A percentile compares a stretch with the other conserved stretches of the same genome.
phyloP scores from a whole-genome alignment of 257 asterid species.

The Mentha longifolia region DNA sequence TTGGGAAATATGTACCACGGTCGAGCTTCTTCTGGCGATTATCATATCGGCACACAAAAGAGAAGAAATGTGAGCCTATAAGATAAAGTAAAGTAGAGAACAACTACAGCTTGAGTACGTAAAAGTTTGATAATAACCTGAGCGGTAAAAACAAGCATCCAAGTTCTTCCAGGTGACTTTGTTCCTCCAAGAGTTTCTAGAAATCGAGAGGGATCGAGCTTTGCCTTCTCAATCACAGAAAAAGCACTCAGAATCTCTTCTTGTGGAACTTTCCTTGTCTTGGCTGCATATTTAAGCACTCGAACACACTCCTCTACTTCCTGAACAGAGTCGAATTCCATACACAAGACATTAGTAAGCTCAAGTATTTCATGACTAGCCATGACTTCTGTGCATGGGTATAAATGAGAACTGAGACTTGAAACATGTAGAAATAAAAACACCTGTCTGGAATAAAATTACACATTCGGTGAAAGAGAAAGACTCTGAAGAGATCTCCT shows the following conservation, averaged over 20 bases:
- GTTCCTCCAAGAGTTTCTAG: constrained; percentile 89
- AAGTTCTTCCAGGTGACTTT: constrained; percentile 85
- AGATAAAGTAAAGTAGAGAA: not conserved
- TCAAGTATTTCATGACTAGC: no score
- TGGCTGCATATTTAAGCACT: constrained; percentile 83
- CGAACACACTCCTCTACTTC: constrained; percentile 72
- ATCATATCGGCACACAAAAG: constrained; percentile 23
- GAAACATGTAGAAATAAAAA: not conserved
- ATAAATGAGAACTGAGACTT: not conserved
- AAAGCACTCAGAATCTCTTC: constrained; percentile 73
- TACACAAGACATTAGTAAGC: no score
- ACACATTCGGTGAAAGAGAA: no score
- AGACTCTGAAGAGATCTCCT: not conserved
- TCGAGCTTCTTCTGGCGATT: constrained; percentile 61
- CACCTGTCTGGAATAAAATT: no score
- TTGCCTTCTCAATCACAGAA: constrained; percentile 78
- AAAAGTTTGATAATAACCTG: constrained; percentile 68
- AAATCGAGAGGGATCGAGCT: constrained; percentile 72
- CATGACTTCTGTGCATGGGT: no score
- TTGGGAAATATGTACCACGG: constrained; percentile 82
- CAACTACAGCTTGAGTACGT: not conserved
- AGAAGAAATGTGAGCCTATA: not conserved
- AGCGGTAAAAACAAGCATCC: constrained; percentile 97
- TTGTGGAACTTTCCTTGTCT: constrained; percentile 69
- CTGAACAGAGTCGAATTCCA: constrained; percentile 38